A percentile compares a stretch with the other conserved stretches of the same genome.
phyloP scores from a whole-genome alignment of 1,139 yeast genomes.

The Suzukiozyma palmioleophila region DNA sequence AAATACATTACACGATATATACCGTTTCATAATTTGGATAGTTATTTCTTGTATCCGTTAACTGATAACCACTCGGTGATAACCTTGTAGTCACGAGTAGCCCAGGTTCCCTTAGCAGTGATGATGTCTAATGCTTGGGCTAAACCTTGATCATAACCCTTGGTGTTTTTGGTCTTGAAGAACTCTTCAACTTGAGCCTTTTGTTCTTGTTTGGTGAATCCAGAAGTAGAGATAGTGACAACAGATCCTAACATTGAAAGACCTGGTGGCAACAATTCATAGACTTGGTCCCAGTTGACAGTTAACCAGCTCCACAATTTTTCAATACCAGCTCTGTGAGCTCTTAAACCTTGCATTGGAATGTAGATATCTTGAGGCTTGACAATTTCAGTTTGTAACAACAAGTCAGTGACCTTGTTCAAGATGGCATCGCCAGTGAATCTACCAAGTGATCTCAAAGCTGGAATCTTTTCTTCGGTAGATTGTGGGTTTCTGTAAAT shows the following conservation, averaged over 20 bases:
- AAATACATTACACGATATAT: neutral
- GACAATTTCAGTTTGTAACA: slow-evolving; percentile 65
- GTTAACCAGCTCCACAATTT: slow-evolving; percentile 76
- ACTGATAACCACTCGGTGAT: slow-evolving; percentile 51
- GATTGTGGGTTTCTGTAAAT: slow-evolving; percentile 65
- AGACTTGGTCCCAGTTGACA: slow-evolving; percentile 66
- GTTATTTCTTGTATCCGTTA: slow-evolving; percentile 35
- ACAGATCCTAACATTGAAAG: slow-evolving; percentile 74
- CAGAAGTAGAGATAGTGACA: slow-evolving; percentile 56
- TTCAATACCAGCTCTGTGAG: slow-evolving; percentile 58
- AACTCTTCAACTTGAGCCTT: slow-evolving; percentile 54
- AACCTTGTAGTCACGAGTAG: slow-evolving; percentile 53
- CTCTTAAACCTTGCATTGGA: slow-evolving; percentile 69
- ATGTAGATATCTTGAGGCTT: slow-evolving; percentile 79
- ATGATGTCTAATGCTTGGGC: slow-evolving; percentile 70
- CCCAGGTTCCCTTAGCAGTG: slow-evolving; percentile 61
- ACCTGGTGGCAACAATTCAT: slow-evolving; percentile 72
- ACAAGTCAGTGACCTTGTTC: slow-evolving; percentile 53
- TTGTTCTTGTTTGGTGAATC: slow-evolving; percentile 61
- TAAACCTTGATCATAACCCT: slow-evolving; percentile 70
- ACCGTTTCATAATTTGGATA: neutral
- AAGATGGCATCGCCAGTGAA: slow-evolving; percentile 57
- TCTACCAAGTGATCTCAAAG: slow-evolving; percentile 71
- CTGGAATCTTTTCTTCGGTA: slow-evolving; percentile 72
- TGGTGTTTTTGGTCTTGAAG: slow-evolving; percentile 58